phyloP scores from a whole-genome alignment of 2,329 filamentous ascomycete species.

The Torrubiella hemipterigena region DNA sequence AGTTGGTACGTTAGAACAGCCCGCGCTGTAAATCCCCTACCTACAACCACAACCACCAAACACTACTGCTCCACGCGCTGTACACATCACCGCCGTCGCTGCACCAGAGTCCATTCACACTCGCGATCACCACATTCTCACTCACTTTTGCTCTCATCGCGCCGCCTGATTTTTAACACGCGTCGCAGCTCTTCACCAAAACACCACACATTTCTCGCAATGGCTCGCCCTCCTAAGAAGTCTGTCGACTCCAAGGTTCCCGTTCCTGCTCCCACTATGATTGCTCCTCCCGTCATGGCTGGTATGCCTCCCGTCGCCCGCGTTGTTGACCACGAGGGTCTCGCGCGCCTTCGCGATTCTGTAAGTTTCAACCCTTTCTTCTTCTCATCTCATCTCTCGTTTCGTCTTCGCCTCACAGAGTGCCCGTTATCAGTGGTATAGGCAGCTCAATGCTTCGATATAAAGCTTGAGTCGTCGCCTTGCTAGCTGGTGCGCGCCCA shows the following conservation, averaged over 20 bases:
- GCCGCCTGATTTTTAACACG: slow-evolving; percentile 7
- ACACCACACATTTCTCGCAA: slow-evolving; percentile 15
- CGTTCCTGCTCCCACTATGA: slow-evolving; percentile 25
- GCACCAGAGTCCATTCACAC: slow-evolving; percentile 6
- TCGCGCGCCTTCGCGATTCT: slow-evolving; percentile 68
- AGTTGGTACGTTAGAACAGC: too few relatives aligned
- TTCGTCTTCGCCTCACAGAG: not conserved
- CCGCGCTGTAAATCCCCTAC: too few relatives aligned
- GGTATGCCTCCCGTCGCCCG: slow-evolving; percentile 14
- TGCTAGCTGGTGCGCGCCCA: too few relatives aligned
- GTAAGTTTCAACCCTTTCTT: slow-evolving; percentile 40
- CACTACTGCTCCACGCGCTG: too few relatives aligned
- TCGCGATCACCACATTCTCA: slow-evolving; percentile 7
- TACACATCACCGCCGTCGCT: too few relatives aligned
- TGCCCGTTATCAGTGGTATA: too few relatives aligned
- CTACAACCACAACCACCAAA: too few relatives aligned
- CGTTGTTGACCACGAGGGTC: slow-evolving; percentile 59
- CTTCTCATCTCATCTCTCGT: not conserved
- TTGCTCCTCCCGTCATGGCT: slow-evolving; percentile 19
- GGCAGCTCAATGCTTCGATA: too few relatives aligned
- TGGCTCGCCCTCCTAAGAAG: slow-evolving; percentile 35
- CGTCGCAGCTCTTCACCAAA: slow-evolving; percentile 6
- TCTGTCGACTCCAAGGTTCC: slow-evolving; percentile 24
- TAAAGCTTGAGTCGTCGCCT: too few relatives aligned
- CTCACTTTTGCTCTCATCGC: not conserved